Base-by-base conservation (phyloP, 1,139 yeast species). In the Yamadazyma dendronema region DNA sequence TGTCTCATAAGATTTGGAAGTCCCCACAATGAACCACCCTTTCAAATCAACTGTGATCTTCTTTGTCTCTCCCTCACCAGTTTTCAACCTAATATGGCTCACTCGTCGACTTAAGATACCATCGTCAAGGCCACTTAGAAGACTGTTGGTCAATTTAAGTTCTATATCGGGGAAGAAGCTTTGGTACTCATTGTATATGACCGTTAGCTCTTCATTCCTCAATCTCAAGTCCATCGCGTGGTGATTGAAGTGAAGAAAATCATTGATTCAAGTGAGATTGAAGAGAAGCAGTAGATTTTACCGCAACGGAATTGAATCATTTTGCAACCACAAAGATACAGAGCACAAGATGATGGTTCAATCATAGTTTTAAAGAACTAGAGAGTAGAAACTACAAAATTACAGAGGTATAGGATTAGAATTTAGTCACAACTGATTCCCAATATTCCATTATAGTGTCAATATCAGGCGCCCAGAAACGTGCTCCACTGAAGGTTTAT, bases 381-480 rank as follows among this genome's bases (percentile, higher is more conserved):
- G 9, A 7, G 22, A 19, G 22, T 19, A 19, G 22, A 6, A 6
- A 19, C 6, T 19, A 9, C 6, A 19, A 19, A 19, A 6, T 9
- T 9, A 19, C 22, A 7, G 22, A 19, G 9, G 9, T 7, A 19
- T 19, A 19, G 6, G 22, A 19, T 6, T 13, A 22, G 28, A 17
- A 62, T 70, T 61, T 70, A 68, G 76, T 59, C 74, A 65, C 76
- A 70, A 70, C 77, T 71, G 77, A 71, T 71, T 71, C 77, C 77
- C 75, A 70, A 61, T 67, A 67, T 66, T 61, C 71, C 76, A 71
- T 57, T 42, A 41, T 48, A 46, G 44, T 54, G 72, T 71, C 77
- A 69, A 68, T 67, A 69, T 59, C 77, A 61, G 77, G 77, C 75
- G 77, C 77, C 77, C 77, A 71, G 77, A 61, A 71, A 70, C 76